Evolutionary conservation across 768 basidiomycete species (phyloP).

Genomic region (Bullera alba): DNA sequence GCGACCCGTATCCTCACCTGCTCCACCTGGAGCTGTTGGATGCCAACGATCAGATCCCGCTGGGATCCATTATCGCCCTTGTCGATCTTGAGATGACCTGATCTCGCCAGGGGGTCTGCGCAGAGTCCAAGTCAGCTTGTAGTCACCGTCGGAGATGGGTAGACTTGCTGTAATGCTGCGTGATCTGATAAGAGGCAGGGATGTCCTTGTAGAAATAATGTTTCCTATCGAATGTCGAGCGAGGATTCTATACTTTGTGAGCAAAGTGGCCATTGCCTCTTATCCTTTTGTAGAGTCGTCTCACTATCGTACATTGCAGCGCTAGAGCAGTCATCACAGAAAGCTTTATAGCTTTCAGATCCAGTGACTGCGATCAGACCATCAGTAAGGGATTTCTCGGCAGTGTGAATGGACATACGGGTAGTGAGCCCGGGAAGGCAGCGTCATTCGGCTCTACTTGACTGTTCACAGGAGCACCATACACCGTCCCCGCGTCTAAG

Average conservation of each 20-base stretch:
- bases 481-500: no score
- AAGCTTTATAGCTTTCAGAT: conserved; percentile 56
- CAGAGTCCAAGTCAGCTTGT: neutral
- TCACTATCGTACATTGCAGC: conserved; percentile 49
- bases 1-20: conserved; percentile 57
- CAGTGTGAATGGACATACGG: conserved; percentile 53
- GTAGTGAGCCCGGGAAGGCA: conserved; percentile 86
- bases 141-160: neutral
- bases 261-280: no score
- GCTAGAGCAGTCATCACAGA: conserved; percentile 76
- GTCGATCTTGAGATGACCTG: conserved; percentile 54
- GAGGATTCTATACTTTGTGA: conserved; percentile 50
- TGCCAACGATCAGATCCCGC: conserved; percentile 53
- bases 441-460: conserved; percentile 74
- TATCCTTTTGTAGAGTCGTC: conserved; percentile 3
- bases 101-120: conserved; percentile 71
- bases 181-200: conserved; percentile 93
- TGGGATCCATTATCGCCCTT: conserved; percentile 7
- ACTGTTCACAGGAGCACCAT: conserved; percentile 61
- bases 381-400: neutral
- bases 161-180: conserved; percentile 75
- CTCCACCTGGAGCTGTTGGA: conserved; percentile 91
- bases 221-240: conserved; percentile 87
- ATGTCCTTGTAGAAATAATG: conserved; percentile 97
- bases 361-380: conserved; percentile 47